phyloP scores from a whole-genome alignment of 768 basidiomycete species.

The Russula emetica region DNA sequence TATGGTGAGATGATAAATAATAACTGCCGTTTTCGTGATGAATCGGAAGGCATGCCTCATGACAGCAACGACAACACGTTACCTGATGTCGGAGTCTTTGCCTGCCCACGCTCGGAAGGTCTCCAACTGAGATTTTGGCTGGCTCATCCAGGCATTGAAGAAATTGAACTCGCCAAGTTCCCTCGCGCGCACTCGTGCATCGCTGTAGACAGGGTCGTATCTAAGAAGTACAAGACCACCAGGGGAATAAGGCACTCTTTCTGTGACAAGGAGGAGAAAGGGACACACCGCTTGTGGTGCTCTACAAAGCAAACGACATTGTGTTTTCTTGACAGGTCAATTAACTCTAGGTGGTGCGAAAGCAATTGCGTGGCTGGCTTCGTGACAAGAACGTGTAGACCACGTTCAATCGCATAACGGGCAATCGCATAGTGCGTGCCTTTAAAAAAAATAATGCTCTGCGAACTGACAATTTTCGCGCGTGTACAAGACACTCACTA shows the following conservation, averaged over 20 bases:
- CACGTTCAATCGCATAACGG: conserved; percentile 77
- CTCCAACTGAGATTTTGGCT: conserved; percentile 91
- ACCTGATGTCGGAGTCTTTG: conserved; percentile 90
- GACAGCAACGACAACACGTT: not conserved
- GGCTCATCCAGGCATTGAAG: conserved; percentile 97
- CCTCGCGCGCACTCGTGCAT: conserved; percentile 74
- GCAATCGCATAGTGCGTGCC: conserved; percentile 84
- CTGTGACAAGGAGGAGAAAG: not conserved
- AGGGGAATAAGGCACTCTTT: not conserved
- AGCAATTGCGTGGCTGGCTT: conserved; percentile 90
- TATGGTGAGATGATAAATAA: conserved; percentile 93
- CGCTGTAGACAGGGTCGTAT: conserved; percentile 89
- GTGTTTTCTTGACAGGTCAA: conserved; percentile 70
- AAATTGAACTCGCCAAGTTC: conserved; percentile 89
- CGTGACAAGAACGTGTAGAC: conserved; percentile 86
- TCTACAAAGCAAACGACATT: conserved; percentile 91
- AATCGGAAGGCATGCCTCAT: not conserved
- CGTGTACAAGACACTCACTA: conserved; percentile 44
- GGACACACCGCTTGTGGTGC: conserved; percentile 75
- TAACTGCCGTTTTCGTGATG: conserved; percentile 47
- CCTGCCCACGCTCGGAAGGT: conserved; percentile 96
- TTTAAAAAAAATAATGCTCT: conserved; percentile 32
- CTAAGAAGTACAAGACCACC: conserved; percentile 34
- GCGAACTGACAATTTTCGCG: not conserved
- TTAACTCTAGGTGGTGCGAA: conserved; percentile 73